phyloP scores from a whole-genome alignment of 2,329 filamentous ascomycete species.

The Aspergillus intermedius region DNA sequence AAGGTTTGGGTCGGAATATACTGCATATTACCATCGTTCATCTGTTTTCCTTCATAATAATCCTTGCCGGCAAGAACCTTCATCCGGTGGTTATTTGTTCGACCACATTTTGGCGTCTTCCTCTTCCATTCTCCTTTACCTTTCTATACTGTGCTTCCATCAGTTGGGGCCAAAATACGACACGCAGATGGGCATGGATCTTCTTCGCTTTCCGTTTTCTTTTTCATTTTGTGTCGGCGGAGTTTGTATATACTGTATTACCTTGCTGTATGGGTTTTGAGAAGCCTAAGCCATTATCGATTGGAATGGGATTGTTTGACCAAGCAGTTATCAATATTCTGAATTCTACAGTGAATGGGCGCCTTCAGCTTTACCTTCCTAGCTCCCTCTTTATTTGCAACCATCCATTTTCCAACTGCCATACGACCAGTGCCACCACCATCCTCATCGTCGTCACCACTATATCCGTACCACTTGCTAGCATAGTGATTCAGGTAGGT shows the following conservation, averaged over 20 bases:
- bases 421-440: no score
- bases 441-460: no score
- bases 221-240: conserved; percentile 1
- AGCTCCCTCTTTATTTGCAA: no score
- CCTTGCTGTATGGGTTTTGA: conserved; percentile 1
- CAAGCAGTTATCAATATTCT: background rate
- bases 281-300: background rate
- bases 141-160: background rate
- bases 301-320: background rate
- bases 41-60: conserved; percentile 3
- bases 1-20: conserved; percentile 5
- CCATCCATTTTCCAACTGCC: no score
- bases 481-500: no score
- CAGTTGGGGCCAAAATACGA: background rate
- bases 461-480: no score
- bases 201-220: conserved; percentile 5
- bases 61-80: background rate
- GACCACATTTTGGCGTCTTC: conserved; percentile 1
- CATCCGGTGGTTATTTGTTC: background rate
- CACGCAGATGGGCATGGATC: conserved; percentile 2
- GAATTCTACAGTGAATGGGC: no score
- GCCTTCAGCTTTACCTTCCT: no score
- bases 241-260: conserved; percentile 16
- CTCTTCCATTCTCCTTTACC: background rate
- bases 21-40: conserved; percentile 3